Conservation (phyloP, 805 yeast species). For the Metahyphopichia silvanorum region DNA sequence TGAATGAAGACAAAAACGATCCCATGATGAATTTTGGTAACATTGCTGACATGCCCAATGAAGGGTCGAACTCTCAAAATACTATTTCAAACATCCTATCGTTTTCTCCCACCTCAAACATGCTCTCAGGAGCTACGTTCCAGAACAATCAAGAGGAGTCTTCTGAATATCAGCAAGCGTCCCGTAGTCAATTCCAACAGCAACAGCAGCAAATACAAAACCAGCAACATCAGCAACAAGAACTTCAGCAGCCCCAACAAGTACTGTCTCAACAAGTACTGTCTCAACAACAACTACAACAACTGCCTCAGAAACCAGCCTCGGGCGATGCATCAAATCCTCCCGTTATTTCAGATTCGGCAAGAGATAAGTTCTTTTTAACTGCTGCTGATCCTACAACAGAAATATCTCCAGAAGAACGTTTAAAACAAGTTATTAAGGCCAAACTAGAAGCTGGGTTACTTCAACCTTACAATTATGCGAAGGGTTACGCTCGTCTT, state of each 20-base stretch:
- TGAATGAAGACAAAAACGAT: slow-evolving; percentile 21
- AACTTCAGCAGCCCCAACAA: slow-evolving; percentile 9
- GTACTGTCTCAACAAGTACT: slow-evolving; percentile 4
- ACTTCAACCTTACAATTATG: slow-evolving; percentile 88
- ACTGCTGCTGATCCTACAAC: slow-evolving; percentile 98
- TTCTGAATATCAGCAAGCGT: background rate
- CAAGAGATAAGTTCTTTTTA: slow-evolving; percentile 86
- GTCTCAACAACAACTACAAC: background rate
- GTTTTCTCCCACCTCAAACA: slow-evolving; percentile 14
- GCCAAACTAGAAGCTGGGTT: slow-evolving; percentile 94
- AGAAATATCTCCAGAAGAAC: slow-evolving; percentile 89
- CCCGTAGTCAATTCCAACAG: slow-evolving; percentile 6
- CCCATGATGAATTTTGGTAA: slow-evolving; percentile 20
- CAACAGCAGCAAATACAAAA: slow-evolving; percentile 8
- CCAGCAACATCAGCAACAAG: slow-evolving; percentile 7
- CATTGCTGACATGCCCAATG: background rate
- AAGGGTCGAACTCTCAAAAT: background rate
- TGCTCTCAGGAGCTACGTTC: slow-evolving; percentile 5
- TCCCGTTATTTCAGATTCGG: slow-evolving; percentile 63
- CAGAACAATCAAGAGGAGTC: background rate
- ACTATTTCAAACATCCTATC: slow-evolving; percentile 11
- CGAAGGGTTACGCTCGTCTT: slow-evolving; percentile 85
- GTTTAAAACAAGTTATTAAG: slow-evolving; percentile 87
- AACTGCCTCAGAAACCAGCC: slow-evolving; percentile 3
- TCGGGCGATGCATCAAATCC: slow-evolving; percentile 17